Base-by-base conservation (phyloP, 495 filamentous ascomycete species). In the Penicillium lividum region DNA sequence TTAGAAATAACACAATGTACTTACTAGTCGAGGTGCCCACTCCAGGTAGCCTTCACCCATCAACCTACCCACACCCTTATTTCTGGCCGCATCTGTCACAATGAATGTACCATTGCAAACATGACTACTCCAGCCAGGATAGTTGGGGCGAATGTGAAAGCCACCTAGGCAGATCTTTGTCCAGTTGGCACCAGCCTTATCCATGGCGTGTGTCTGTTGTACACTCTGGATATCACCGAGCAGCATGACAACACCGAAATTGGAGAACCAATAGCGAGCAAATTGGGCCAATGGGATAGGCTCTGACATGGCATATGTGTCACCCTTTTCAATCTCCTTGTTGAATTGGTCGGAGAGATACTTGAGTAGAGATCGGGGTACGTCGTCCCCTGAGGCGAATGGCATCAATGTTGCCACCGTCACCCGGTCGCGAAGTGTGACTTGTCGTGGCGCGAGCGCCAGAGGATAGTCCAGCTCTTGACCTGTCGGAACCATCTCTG, bases 61-160 rank as follows among this genome's bases (percentile, higher is more conserved):
- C 62, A 96, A 74, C 27, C 90, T 86, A 53, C 94, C 94, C 8
- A 94, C 93, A 64, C 94, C 94, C 54, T 87, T 85, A 71, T 95
- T 95, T 61, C 95, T 87, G 50, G 92, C 85, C 16, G 88, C 89
- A 68, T 94, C 90, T 10, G 92, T 97, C 64, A 96, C 93, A 45
- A 98, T 79, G 67, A 98, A 98, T 13, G 92, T 94, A 38, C 89
- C 95, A 71, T 96, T 98, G 77, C 94, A 97, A 55, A 98, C 86
- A 77, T 98, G 94, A 66, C 89, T 96, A 73, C 91, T 96, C 53
- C 95, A 83, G 44, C 94, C 94, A 8, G 94, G 94, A 74, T 98
- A 98, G 71, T 98, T 98, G 42, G 94, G 93, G 72, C 96, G 92
- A 75, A 98, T 89, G 70, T 96, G 97, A 67, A 97, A 98, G 63